Evolutionary conservation across 2,329 filamentous ascomycete species (phyloP).

Genomic region (Penicillium corylophilum): DNA sequence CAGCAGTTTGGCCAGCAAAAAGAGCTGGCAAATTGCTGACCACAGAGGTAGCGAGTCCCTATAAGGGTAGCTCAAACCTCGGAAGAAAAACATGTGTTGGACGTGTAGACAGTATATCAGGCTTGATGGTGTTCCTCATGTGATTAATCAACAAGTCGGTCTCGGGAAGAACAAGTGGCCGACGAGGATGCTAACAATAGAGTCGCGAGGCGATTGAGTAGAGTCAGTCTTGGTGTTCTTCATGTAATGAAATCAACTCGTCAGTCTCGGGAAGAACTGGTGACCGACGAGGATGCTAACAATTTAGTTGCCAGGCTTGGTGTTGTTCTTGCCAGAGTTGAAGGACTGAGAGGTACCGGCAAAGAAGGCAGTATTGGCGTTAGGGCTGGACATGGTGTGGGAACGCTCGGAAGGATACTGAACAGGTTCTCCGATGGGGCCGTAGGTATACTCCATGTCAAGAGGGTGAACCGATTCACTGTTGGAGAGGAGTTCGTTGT

Average conservation of each 20-base stretch:
- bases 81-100: not conserved
- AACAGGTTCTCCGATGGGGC: conserved; percentile 3
- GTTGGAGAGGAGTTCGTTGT: not conserved
- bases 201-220: not conserved
- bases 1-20: no score
- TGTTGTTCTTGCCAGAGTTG: not conserved
- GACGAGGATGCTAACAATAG: not conserved
- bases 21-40: not conserved
- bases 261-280: not conserved
- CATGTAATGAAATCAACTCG: not conserved
- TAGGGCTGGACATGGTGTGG: no score
- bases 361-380: not conserved
- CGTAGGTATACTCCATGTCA: not conserved
- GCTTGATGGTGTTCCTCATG: not conserved
- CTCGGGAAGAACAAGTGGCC: not conserved
- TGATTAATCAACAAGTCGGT: not conserved
- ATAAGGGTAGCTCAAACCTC: not conserved
- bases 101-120: not conserved
- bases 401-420: not conserved
- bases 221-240: not conserved
- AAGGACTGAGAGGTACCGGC: not conserved
- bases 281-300: not conserved
- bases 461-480: conserved; percentile 2
- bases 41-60: not conserved
- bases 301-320: not conserved